Percentiles rank a stretch among this genome's conserved stretches.
Evolutionary conservation across 2,329 filamentous ascomycete genomes (phyloP).

Genomic region (Seiridium cupressi): DNA sequence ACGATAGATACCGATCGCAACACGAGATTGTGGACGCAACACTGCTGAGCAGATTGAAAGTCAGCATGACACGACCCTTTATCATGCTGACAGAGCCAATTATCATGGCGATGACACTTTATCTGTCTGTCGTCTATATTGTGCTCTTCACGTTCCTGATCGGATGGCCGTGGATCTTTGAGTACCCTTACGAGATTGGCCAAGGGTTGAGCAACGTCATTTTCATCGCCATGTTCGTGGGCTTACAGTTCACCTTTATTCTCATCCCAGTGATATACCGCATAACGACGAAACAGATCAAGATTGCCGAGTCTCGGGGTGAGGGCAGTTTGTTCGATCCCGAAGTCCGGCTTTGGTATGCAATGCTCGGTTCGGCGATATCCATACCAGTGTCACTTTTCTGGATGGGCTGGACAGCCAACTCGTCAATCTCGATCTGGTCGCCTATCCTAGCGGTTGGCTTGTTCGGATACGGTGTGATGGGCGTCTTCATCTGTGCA

Average conservation of each 20-base stretch:
- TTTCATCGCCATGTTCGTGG: conserved; percentile 42
- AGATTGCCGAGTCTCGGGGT: conserved; percentile 38
- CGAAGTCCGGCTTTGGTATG: conserved; percentile 40
- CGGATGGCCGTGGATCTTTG: conserved; percentile 50
- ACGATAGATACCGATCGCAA: conserved; percentile 59
- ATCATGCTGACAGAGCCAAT: conserved; percentile 36
- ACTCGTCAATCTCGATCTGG: conserved; percentile 40
- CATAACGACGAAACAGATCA: conserved; percentile 19
- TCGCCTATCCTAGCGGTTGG: conserved; percentile 39
- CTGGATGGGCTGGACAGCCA: conserved; percentile 49
- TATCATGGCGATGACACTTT: conserved; percentile 43
- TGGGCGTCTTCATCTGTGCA: conserved; percentile 32
- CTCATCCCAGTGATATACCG: conserved; percentile 32
- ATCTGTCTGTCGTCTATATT: conserved; percentile 51
- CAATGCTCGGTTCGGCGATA: conserved; percentile 38
- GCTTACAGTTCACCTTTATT: conserved; percentile 31
- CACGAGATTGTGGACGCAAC: conserved; percentile 55
- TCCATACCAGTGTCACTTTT: conserved; percentile 45
- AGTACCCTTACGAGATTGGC: conserved; percentile 36
- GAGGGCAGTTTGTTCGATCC: conserved; percentile 31
- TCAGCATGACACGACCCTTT: conserved; percentile 42
- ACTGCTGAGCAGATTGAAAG: conserved; percentile 49
- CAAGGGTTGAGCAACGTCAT: conserved; percentile 40
- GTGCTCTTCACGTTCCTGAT: conserved; percentile 53
- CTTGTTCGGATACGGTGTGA: conserved; percentile 44